phyloP scores from a whole-genome alignment of 345 rosid genomes.

The sweet orange (Citrus sinensis) region DNA sequence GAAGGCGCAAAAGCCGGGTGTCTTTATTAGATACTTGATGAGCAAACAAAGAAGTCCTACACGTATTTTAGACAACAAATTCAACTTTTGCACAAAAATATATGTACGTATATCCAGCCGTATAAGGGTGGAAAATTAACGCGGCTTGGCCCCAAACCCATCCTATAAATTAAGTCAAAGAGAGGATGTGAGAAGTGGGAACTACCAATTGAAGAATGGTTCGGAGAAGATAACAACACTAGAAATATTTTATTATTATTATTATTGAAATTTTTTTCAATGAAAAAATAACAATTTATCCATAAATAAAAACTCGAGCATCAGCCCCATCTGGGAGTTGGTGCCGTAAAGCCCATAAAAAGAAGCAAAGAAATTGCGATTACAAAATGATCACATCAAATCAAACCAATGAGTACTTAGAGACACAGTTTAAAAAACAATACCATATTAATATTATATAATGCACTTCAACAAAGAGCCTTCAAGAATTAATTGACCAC shows the following conservation, averaged over 20 bases:
- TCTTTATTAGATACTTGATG: neutral
- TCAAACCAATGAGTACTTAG: neutral
- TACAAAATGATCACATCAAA: neutral
- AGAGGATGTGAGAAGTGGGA: too few species aligned
- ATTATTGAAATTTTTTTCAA: neutral
- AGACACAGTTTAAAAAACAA: neutral
- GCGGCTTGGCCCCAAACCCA: neutral
- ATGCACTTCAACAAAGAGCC: neutral
- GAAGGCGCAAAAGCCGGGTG: neutral
- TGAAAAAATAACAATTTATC: neutral
- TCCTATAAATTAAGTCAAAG: too few species aligned
- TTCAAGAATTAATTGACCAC: conserved; percentile 12
- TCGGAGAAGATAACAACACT: too few species aligned
- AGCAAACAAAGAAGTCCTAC: neutral
- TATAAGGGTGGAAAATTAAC: neutral
- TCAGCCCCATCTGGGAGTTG: neutral
- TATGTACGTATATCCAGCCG: neutral
- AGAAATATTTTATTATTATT: neutral
- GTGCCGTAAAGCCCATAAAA: neutral
- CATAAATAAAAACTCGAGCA: neutral
- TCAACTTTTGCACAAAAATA: neutral
- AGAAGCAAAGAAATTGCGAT: neutral
- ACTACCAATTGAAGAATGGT: too few species aligned
- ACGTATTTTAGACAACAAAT: neutral
- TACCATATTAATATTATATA: neutral